Conservation (phyloP, 768 basidiomycete species). For the Clavulina sp. region DNA sequence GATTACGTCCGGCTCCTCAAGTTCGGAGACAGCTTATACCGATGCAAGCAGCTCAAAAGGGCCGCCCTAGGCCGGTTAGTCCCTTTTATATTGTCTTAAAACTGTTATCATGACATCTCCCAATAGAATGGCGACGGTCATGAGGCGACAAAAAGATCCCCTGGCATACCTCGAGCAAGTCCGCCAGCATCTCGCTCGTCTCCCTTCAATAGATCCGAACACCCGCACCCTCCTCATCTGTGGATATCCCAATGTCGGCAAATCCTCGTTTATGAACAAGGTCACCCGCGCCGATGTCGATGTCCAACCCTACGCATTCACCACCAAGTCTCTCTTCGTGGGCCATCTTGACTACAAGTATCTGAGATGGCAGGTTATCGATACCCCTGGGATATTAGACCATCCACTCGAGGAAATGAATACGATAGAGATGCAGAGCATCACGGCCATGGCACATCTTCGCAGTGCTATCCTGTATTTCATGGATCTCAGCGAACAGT, state of each 20-base stretch:
- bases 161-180: conserved; percentile 98
- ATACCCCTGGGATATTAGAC: conserved; percentile 95
- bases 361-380: conserved; percentile 98
- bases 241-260: conserved; percentile 98
- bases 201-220: conserved; percentile 95
- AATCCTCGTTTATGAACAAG: conserved; percentile 99
- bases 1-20: conserved; percentile 94
- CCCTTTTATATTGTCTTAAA: not conserved
- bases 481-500: conserved; percentile 97
- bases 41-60: conserved; percentile 95
- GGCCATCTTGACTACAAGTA: conserved; percentile 99
- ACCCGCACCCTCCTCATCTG: conserved; percentile 95
- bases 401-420: conserved; percentile 99
- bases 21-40: conserved; percentile 93
- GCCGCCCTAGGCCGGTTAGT: conserved; percentile 91
- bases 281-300: conserved; percentile 98
- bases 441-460: conserved; percentile 91
- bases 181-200: conserved; percentile 94
- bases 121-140: conserved; percentile 92
- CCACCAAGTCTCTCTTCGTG: conserved; percentile 95
- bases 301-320: conserved; percentile 98
- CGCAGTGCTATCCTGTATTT: conserved; percentile 92
- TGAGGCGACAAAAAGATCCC: conserved; percentile 96
- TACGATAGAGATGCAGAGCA: conserved; percentile 99
- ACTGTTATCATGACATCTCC: not conserved